phyloP scores from a whole-genome alignment of 805 yeast species.

The Zygoascus ofunaensis region DNA sequence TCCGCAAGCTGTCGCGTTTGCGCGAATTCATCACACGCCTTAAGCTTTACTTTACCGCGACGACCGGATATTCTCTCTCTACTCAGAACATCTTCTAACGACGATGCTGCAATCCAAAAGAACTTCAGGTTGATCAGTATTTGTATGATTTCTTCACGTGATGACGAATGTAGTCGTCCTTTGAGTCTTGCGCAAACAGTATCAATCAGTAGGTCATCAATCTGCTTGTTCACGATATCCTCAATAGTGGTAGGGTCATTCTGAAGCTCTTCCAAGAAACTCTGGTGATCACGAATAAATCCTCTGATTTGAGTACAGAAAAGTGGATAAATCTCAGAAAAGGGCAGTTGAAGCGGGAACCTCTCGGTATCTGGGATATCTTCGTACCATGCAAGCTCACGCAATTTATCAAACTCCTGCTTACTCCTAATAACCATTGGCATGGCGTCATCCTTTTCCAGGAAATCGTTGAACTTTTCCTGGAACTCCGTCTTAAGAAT shows the following conservation, averaged over 20 bases:
- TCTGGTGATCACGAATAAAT: slow-evolving; percentile 52
- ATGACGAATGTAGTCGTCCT: slow-evolving; percentile 53
- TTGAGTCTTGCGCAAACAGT: slow-evolving; percentile 59
- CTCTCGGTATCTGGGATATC: slow-evolving; percentile 35
- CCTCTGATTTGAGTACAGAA: slow-evolving; percentile 68
- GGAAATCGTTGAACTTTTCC: slow-evolving; percentile 48
- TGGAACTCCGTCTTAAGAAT: slow-evolving; percentile 47
- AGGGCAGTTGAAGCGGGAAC: slow-evolving; percentile 67
- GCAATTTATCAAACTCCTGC: slow-evolving; percentile 52
- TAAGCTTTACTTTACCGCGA: slow-evolving; percentile 36
- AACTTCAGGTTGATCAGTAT: slow-evolving; percentile 81
- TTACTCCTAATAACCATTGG: slow-evolving; percentile 62
- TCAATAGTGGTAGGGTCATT: slow-evolving; percentile 53
- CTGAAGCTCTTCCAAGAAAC: slow-evolving; percentile 55
- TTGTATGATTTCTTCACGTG: slow-evolving; percentile 86
- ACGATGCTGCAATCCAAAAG: slow-evolving; percentile 65
- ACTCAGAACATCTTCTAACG: slow-evolving; percentile 41
- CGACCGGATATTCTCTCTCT: slow-evolving; percentile 29
- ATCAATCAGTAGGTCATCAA: slow-evolving; percentile 61
- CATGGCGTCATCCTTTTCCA: slow-evolving; percentile 80
- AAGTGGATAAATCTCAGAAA: slow-evolving; percentile 80
- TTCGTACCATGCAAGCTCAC: slow-evolving; percentile 61
- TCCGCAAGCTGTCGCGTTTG: slow-evolving; percentile 65
- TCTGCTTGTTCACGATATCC: slow-evolving; percentile 46
- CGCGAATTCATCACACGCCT: slow-evolving; percentile 47